phyloP scores from a whole-genome alignment of 179 eudicot species.

The Beta macrorhiza region DNA sequence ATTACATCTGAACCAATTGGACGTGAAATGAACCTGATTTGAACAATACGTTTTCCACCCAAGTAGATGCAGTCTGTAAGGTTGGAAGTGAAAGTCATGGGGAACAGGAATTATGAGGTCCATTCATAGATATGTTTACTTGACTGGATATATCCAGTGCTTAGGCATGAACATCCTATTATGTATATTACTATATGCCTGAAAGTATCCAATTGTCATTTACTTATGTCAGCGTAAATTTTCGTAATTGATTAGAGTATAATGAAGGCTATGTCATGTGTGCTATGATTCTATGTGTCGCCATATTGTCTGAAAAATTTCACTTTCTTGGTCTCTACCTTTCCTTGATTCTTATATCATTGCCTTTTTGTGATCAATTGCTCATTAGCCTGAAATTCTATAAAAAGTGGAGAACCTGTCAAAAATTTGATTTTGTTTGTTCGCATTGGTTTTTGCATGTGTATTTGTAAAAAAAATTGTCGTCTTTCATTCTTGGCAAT shows the following conservation, averaged over 20 bases:
- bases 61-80: neutral
- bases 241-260: neutral
- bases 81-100: neutral
- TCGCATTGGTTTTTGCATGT: neutral
- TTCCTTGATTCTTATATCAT: neutral
- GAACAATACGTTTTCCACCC: neutral
- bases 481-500: neutral
- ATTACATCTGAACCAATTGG: neutral
- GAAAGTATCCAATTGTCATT: neutral
- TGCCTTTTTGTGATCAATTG: neutral
- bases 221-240: neutral
- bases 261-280: neutral
- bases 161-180: neutral
- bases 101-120: neutral
- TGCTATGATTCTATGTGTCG: neutral
- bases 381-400: neutral
- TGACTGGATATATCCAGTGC: neutral
- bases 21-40: neutral
- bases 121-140: neutral
- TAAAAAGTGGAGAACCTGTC: neutral
- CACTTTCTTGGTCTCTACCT: neutral
- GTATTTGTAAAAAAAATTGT: neutral
- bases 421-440: neutral
- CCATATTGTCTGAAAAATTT: neutral
- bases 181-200: too few relatives aligned